phyloP scores from a whole-genome alignment of 2,329 filamentous ascomycete genomes.

The Ophiocordyceps australis region DNA sequence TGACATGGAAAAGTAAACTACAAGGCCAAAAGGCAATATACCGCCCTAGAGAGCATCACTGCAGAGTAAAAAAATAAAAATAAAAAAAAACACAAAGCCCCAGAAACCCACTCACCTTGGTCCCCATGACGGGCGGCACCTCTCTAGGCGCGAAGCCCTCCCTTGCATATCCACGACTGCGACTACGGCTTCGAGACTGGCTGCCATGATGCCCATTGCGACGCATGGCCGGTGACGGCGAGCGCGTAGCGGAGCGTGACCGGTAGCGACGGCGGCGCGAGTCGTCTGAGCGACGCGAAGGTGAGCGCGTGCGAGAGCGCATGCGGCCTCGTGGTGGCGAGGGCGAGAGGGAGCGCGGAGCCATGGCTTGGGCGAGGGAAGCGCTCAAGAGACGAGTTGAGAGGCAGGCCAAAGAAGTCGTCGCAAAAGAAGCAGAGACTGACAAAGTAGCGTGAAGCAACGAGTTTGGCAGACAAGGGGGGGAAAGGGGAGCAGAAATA shows the following conservation, averaged over 20 bases:
- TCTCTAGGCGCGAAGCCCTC: conserved; percentile 17
- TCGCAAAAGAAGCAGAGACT: too few species aligned
- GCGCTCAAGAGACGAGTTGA: not conserved
- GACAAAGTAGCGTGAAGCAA: not conserved
- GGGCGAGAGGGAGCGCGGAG: conserved; percentile 11
- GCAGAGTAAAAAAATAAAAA: too few species aligned
- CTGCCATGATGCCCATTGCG: conserved; percentile 15
- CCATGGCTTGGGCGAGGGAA: conserved; percentile 6
- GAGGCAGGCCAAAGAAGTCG: too few species aligned
- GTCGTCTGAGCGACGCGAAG: conserved; percentile 11
- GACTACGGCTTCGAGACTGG: conserved; percentile 12
- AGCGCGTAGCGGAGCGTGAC: conserved; percentile 15
- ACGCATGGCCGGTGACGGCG: conserved; percentile 11
- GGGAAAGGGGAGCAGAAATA: too few species aligned
- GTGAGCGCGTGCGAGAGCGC: conserved; percentile 16
- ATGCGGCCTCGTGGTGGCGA: conserved; percentile 12
- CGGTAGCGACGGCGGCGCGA: conserved; percentile 12
- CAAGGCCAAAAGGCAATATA: too few species aligned
- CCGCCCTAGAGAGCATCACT: too few species aligned
- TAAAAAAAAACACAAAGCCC: too few species aligned
- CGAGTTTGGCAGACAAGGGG: too few species aligned
- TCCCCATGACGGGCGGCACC: conserved; percentile 23
- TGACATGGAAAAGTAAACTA: too few species aligned
- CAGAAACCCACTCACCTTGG: conserved; percentile 32
- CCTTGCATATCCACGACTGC: conserved; percentile 14